A percentile compares a stretch with the other conserved stretches of the same genome.
These are phyloP conservation scores for Tylopilus sp. DNA, from an alignment of 768 basidiomycete species.

Conservation along the genomic window DNA sequence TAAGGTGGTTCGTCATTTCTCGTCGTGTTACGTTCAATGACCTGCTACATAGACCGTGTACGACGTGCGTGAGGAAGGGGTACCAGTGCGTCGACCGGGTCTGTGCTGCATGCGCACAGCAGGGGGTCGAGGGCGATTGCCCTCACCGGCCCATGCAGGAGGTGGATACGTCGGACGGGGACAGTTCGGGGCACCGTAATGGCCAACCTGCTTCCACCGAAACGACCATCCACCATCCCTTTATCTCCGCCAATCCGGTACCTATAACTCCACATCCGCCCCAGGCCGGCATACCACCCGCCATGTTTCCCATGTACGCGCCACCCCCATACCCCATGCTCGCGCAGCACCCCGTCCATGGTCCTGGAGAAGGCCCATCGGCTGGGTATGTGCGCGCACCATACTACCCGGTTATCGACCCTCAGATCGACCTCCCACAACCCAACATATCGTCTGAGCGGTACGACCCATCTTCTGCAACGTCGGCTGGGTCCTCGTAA, in stretches of 20 bases:
- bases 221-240: conserved; percentile 9
- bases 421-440: conserved; percentile 32
- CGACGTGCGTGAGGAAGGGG: conserved; percentile 47
- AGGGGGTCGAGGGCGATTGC: conserved; percentile 45
- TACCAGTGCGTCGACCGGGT: conserved; percentile 51
- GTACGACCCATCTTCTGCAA: conserved; percentile 25
- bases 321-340: conserved; percentile 29
- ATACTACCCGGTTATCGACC: conserved; percentile 43
- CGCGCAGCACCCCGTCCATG: conserved; percentile 20
- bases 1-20: conserved; percentile 23
- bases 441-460: conserved; percentile 34
- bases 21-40: conserved; percentile 3
- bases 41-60: conserved; percentile 42
- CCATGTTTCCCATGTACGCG: conserved; percentile 27
- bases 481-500: conserved; percentile 14
- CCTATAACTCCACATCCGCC: conserved; percentile 14
- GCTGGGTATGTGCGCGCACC: conserved; percentile 22
- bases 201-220: conserved; percentile 6
- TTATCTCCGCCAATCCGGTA: conserved; percentile 11
- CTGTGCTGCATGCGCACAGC: conserved; percentile 43
- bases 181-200: conserved; percentile 7
- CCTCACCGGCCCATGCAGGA: conserved; percentile 35
- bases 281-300: conserved; percentile 14
- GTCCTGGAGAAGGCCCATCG: conserved; percentile 23
- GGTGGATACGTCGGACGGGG: conserved; percentile 26